Percentiles rank a stretch among this genome's conserved stretches.
Evolutionary conservation across 1,284 basidiomycete genomes (phyloP).

Genomic region (Malassezia dermatis): DNA sequence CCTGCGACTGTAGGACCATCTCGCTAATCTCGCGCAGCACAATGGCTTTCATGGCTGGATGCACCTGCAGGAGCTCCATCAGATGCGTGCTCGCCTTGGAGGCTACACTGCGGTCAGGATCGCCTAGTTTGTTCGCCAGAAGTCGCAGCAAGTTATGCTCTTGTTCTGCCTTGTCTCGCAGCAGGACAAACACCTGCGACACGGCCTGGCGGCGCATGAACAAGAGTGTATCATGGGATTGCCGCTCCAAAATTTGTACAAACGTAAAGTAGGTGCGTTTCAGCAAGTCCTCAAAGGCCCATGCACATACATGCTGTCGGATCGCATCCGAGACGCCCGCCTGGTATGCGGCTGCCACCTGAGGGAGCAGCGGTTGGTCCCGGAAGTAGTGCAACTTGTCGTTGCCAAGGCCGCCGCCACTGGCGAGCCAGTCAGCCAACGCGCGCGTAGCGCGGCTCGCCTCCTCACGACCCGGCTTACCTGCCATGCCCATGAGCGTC

Average conservation of each 20-base stretch:
- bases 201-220: slow-evolving; percentile 78
- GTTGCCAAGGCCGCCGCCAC: slow-evolving; percentile 63
- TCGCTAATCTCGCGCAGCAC: slow-evolving; percentile 74
- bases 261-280: slow-evolving; percentile 94
- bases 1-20: slow-evolving; percentile 60
- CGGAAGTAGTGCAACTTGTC: slow-evolving; percentile 65
- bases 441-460: slow-evolving; percentile 78
- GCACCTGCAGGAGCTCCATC: slow-evolving; percentile 75
- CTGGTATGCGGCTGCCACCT: slow-evolving; percentile 53
- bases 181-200: slow-evolving; percentile 59
- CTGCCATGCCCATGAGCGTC: slow-evolving; percentile 63
- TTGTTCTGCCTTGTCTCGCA: slow-evolving; percentile 86
- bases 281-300: slow-evolving; percentile 91
- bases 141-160: slow-evolving; percentile 88
- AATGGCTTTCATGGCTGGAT: slow-evolving; percentile 87
- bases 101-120: slow-evolving; percentile 75
- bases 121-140: slow-evolving; percentile 74
- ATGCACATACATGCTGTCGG: slow-evolving; percentile 61
- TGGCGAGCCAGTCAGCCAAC: slow-evolving; percentile 83
- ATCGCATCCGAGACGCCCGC: slow-evolving; percentile 22
- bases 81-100: slow-evolving; percentile 81
- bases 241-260: slow-evolving; percentile 76
- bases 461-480: slow-evolving; percentile 82
- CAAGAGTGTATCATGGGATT: slow-evolving; percentile 74
- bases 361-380: slow-evolving; percentile 64